Percentiles rank a stretch among this genome's conserved stretches.
These are phyloP conservation scores for Fusarium tanahbumbuense DNA, from an alignment of 2,329 filamentous ascomycete genomes.

Conservation along the genomic window DNA sequence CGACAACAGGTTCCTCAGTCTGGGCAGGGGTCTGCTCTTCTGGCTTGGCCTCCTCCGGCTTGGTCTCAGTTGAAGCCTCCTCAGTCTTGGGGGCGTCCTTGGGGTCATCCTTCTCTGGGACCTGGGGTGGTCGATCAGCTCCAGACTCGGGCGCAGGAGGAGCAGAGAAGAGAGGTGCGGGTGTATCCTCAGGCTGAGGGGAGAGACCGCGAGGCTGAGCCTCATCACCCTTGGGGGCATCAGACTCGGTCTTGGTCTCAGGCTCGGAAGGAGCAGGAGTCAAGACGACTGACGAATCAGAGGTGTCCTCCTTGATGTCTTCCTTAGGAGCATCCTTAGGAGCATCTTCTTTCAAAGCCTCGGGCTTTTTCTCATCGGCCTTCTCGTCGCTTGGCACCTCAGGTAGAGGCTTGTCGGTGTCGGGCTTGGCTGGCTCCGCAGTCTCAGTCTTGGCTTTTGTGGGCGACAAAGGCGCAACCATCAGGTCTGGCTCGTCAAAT, in stretches of 20 bases:
- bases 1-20: constrained; percentile 77
- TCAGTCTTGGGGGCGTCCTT: neutral
- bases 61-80: constrained; percentile 13
- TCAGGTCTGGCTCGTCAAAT: constrained; percentile 67
- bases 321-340: constrained; percentile 26
- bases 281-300: constrained; percentile 38
- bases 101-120: constrained; percentile 30
- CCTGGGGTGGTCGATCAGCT: constrained; percentile 41
- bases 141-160: constrained; percentile 47
- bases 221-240: constrained; percentile 25
- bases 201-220: constrained; percentile 52
- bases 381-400: constrained; percentile 16
- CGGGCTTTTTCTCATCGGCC: constrained; percentile 8
- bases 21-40: constrained; percentile 32
- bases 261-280: constrained; percentile 43
- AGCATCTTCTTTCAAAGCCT: neutral
- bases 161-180: constrained; percentile 68
- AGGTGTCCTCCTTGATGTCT: constrained; percentile 5
- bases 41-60: constrained; percentile 4
- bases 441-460: constrained; percentile 52
- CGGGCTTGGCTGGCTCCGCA: constrained; percentile 34
- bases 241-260: constrained; percentile 32
- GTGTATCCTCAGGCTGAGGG: constrained; percentile 74
- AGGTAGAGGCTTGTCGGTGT: constrained; percentile 7
- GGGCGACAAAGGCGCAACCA: constrained; percentile 69